Evolutionary conservation across 495 filamentous ascomycete species (phyloP).

Genomic region (Talaromyces stipitatus): DNA sequence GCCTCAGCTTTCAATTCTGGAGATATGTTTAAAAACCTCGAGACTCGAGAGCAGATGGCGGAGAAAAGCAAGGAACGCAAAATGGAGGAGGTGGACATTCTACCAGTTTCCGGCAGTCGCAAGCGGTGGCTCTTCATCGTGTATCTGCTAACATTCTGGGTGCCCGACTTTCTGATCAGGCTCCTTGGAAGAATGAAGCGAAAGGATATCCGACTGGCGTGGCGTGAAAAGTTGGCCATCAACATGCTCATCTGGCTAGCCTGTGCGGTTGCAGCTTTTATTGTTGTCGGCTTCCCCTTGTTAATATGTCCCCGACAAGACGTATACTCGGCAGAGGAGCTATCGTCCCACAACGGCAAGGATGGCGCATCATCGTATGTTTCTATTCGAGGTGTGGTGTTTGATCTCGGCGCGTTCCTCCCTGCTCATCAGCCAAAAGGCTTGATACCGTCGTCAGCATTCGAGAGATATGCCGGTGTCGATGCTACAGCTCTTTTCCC

Average conservation of each 20-base stretch:
- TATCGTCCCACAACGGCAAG: conserved; percentile 68
- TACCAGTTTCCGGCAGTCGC: conserved; percentile 67
- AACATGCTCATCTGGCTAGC: conserved; percentile 94
- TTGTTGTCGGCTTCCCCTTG: conserved; percentile 78
- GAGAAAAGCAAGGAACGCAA: conserved; percentile 90
- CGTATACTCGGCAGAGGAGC: conserved; percentile 74
- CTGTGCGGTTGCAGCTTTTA: conserved; percentile 74
- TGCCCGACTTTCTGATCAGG: conserved; percentile 79
- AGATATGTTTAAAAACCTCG: conserved; percentile 97
- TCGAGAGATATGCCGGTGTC: conserved; percentile 74
- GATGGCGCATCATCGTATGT: conserved; percentile 55
- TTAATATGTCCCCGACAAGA: conserved; percentile 88
- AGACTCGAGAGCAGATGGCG: conserved; percentile 86
- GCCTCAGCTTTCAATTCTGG: conserved; percentile 81
- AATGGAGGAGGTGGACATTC: conserved; percentile 82
- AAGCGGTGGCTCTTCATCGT: conserved; percentile 91
- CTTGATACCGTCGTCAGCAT: conserved; percentile 55
- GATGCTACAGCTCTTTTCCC: conserved; percentile 89
- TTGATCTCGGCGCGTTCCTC: conserved; percentile 69
- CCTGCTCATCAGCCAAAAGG: conserved; percentile 69
- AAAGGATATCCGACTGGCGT: conserved; percentile 88
- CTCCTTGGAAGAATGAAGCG: conserved; percentile 78
- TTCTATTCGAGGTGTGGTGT: conserved; percentile 82
- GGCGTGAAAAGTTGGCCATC: conserved; percentile 97
- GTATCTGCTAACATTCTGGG: conserved; percentile 73